These are phyloP conservation scores for Hymenotorrendiella dingleyae DNA, from an alignment of 2,329 filamentous ascomycete species.

Conservation along the genomic window DNA sequence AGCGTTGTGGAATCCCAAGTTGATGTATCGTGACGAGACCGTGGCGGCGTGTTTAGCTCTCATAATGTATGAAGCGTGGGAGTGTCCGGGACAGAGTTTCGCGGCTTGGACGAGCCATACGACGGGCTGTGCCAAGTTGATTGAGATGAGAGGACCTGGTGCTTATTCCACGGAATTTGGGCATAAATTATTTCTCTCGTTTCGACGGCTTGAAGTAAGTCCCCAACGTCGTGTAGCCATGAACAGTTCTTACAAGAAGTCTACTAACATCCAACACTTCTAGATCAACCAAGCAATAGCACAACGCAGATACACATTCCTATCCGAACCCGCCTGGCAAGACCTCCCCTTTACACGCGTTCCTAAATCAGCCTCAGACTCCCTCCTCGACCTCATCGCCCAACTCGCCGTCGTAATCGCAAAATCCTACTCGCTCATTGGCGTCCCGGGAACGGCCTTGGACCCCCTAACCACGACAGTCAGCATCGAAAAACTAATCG, in stretches of 20 bases:
- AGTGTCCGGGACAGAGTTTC: constrained; percentile 31
- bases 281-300: constrained; percentile 30
- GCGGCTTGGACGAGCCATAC: constrained; percentile 31
- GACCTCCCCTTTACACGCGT: constrained; percentile 26
- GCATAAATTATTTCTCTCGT: constrained; percentile 31
- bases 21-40: constrained; percentile 32
- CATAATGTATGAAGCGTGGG: constrained; percentile 32
- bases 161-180: constrained; percentile 29
- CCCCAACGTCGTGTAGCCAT: background rate
- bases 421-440: constrained; percentile 9
- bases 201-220: constrained; percentile 25
- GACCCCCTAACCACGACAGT: constrained; percentile 15
- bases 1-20: constrained; percentile 28
- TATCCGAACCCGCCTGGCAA: constrained; percentile 30
- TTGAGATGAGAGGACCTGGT: constrained; percentile 30
- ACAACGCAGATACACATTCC: constrained; percentile 21
- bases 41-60: constrained; percentile 33
- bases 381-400: constrained; percentile 30
- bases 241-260: background rate
- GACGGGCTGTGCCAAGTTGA: constrained; percentile 29
- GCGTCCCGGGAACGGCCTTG: constrained; percentile 5
- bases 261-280: constrained; percentile 1
- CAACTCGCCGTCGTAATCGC: constrained; percentile 18
- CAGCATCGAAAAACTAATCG: constrained; percentile 17
- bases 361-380: constrained; percentile 25